Evolutionary conservation across 495 filamentous ascomycete species (phyloP).

Genomic region (Collariella sp.): DNA sequence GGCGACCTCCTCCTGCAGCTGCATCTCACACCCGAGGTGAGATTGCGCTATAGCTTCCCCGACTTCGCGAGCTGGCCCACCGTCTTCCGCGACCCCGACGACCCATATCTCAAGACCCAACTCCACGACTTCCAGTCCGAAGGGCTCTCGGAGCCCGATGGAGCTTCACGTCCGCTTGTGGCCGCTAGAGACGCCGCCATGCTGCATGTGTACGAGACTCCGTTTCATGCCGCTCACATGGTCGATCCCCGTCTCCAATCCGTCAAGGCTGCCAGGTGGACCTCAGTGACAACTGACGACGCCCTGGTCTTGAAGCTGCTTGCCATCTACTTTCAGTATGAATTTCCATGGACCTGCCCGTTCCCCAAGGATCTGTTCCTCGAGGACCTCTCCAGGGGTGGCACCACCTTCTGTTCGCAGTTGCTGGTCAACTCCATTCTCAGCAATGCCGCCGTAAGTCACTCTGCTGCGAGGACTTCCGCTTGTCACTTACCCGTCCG

Average conservation of each 20-base stretch:
- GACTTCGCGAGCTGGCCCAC: constrained; percentile 28
- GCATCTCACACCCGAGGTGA: constrained; percentile 25
- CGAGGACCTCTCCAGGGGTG: constrained; percentile 21
- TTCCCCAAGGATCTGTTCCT: constrained; percentile 31
- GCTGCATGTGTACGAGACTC: constrained; percentile 1
- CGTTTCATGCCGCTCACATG: constrained; percentile 25
- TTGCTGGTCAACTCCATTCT: constrained; percentile 30
- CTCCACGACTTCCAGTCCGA: background rate
- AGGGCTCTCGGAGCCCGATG: too few relatives aligned
- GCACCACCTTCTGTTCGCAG: constrained; percentile 26
- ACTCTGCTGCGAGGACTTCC: too few relatives aligned
- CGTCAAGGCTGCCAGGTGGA: constrained; percentile 27
- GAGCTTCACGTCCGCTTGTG: too few relatives aligned
- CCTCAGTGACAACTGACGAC: constrained; percentile 25
- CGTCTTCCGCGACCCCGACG: constrained; percentile 19
- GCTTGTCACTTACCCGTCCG: background rate
- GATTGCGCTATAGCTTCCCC: constrained; percentile 32
- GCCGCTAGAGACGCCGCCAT: background rate
- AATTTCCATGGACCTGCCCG: constrained; percentile 22
- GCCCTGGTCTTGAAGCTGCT: constrained; percentile 23
- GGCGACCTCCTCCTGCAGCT: constrained; percentile 30
- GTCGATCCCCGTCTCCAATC: constrained; percentile 21
- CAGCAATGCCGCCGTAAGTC: constrained; percentile 27
- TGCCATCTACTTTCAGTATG: constrained; percentile 24
- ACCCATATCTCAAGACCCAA: constrained; percentile 19